Conservation (phyloP, 2,329 filamentous ascomycete species). For the Ophiostoma perfectum region DNA sequence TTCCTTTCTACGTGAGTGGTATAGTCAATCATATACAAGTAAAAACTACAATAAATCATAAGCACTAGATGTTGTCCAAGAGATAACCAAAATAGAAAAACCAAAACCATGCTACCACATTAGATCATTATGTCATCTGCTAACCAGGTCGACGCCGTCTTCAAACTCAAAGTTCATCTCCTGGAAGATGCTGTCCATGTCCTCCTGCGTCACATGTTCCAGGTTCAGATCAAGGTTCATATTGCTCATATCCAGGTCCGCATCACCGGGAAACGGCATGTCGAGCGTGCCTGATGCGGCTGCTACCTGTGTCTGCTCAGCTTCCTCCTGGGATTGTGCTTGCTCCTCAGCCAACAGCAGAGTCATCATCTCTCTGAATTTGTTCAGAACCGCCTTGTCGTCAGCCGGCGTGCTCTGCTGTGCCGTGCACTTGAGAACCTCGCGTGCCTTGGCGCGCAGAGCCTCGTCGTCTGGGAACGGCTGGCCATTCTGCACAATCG, state of each 20-base stretch:
- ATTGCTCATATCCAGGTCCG: conserved; percentile 20
- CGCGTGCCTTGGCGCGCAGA: conserved; percentile 43
- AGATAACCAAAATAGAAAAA: background rate
- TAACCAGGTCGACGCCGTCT: conserved; percentile 27
- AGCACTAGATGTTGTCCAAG: too few species aligned
- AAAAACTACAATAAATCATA: background rate
- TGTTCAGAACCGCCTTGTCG: conserved; percentile 46
- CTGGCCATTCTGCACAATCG: conserved; percentile 33
- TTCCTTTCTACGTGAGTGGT: background rate
- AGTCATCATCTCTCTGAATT: conserved; percentile 47
- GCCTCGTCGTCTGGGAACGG: conserved; percentile 45
- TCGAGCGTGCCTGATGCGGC: background rate
- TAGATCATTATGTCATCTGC: background rate
- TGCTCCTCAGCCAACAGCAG: conserved; percentile 28
- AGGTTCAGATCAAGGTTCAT: conserved; percentile 34
- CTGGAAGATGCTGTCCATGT: conserved; percentile 39
- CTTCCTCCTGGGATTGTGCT: background rate
- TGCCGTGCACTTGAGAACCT: conserved; percentile 40
- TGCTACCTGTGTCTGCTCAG: background rate
- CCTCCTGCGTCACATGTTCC: conserved; percentile 32
- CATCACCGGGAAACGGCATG: background rate
- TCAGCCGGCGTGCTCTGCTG: conserved; percentile 49
- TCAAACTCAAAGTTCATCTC: conserved; percentile 42
- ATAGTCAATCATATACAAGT: background rate
- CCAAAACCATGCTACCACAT: background rate